Base-by-base conservation (phyloP, 2,329 filamentous ascomycete genomes). In the Scedosporium dehoogii region DNA sequence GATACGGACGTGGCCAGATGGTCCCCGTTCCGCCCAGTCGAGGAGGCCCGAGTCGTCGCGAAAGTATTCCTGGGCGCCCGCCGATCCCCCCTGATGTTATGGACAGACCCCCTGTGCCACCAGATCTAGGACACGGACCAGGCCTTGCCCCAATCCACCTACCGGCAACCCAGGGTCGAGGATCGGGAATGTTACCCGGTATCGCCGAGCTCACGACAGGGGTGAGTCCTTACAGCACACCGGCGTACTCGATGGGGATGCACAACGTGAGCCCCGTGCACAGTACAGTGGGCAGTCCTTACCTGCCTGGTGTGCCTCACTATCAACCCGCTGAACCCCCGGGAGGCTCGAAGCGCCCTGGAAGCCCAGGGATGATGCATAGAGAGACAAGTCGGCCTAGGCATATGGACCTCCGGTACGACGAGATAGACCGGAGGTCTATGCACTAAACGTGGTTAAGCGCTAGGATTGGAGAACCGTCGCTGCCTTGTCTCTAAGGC, bases 131-230 rank as follows among this genome's bases (percentile, higher is more conserved):
- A 44, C 61, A 21, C 18, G 62, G 38, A 16, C 65, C 4, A 38
- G 62, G 63, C 16, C 63, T 51, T 18, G 62, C 62, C 10, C 62
- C 62, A 16, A 62, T 65, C 6, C 63, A 66, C 18, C 56, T 63
- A n/a, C 62, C 62, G 12, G 55, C 55, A 1, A 70, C 71, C 60
- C 73, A 73, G 33, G 71, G 73, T 6, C 70, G 73, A 29, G 73
- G 73, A n/a, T 73, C 73, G 5, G 79, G 75, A 0, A 75, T 81
- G 65, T 74, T 88, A n/a, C 85, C 85, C 1, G 80, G 84, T 59
- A 77, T 88, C 16, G 80, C 82, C 42, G 85, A 88, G 69, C 77
- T 88, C 67, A 87, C 85, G 1, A 87, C 84, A 0, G 85, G 85
- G 12, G 76, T 86, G 38, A 85, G 81, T 65, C 82, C 83, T 0